phyloP scores from a whole-genome alignment of 495 filamentous ascomycete genomes.

The Extremus antarcticus region DNA sequence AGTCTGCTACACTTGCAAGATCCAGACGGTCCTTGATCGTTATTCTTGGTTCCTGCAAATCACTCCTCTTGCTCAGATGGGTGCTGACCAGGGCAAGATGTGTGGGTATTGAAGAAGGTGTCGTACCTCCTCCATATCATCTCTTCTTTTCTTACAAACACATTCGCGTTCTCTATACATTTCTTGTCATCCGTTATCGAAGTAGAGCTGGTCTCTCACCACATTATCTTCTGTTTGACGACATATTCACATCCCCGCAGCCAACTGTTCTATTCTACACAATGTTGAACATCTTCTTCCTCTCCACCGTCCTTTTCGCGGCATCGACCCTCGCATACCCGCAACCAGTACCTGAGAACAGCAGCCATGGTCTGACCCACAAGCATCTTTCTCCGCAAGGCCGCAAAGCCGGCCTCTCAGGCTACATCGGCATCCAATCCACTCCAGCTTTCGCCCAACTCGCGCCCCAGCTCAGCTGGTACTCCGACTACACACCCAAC shows the following conservation, averaged over 20 bases:
- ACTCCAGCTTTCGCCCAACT: slow-evolving; percentile 10
- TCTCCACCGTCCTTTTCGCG: background rate
- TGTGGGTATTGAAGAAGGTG: too few relatives aligned
- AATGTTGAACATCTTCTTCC: background rate
- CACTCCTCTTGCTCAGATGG: too few relatives aligned
- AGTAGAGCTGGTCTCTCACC: background rate
- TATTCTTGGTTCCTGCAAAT: too few relatives aligned
- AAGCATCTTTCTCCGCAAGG: slow-evolving; percentile 12
- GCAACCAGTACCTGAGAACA: background rate
- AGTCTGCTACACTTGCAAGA: too few relatives aligned
- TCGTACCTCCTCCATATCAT: background rate
- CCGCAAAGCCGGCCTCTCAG: slow-evolving; percentile 18
- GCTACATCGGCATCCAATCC: slow-evolving; percentile 12
- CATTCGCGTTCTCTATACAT: background rate
- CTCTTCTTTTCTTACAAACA: background rate
- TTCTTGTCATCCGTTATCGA: background rate
- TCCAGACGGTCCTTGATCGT: too few relatives aligned
- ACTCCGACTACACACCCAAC: slow-evolving; percentile 18
- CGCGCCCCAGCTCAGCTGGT: slow-evolving; percentile 15
- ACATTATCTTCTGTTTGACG: background rate
- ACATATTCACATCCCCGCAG: background rate
- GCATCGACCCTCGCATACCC: background rate
- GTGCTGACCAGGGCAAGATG: too few relatives aligned
- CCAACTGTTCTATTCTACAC: background rate
- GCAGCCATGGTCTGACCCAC: background rate